Percentiles rank a stretch among this genome's conserved stretches.
phyloP scores from a whole-genome alignment of 768 basidiomycete genomes.

The Favolaschia claudopus region DNA sequence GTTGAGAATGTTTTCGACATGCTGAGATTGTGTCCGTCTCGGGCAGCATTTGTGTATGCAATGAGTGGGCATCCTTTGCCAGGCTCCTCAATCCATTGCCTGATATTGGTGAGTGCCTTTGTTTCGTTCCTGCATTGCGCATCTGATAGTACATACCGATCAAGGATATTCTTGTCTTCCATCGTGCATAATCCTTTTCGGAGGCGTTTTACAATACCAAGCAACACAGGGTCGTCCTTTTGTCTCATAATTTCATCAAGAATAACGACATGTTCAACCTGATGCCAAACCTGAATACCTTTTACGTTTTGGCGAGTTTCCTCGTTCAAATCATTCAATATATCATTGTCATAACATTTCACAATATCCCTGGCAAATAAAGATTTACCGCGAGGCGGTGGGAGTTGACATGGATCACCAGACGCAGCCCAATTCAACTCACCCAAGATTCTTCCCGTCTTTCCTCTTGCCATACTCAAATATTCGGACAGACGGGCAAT shows the following conservation, averaged over 20 bases:
- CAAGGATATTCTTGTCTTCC: constrained; percentile 19
- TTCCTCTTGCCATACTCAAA: constrained; percentile 5
- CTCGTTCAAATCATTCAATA: constrained; percentile 23
- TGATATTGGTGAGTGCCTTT: background rate
- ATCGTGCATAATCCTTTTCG: constrained; percentile 15
- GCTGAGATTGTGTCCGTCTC: constrained; percentile 5
- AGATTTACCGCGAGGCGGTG: constrained; percentile 2
- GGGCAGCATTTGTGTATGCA: constrained; percentile 9
- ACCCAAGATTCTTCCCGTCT: background rate
- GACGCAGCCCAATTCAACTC: constrained; percentile 5
- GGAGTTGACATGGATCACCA: constrained; percentile 14
- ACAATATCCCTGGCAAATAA: constrained; percentile 17
- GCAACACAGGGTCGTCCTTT: constrained; percentile 15
- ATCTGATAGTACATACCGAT: too few relatives aligned
- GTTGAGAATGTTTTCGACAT: constrained; percentile 1
- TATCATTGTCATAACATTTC: constrained; percentile 7
- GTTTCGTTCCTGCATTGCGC: constrained; percentile 3
- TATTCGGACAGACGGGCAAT: constrained; percentile 12
- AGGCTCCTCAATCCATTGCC: background rate
- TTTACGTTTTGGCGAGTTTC: constrained; percentile 5
- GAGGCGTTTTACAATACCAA: constrained; percentile 12
- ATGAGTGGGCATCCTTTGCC: constrained; percentile 5
- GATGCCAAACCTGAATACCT: constrained; percentile 16
- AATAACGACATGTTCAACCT: constrained; percentile 11
- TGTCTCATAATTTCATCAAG: constrained; percentile 29